A percentile compares a stretch with the other conserved stretches of the same genome.
These are phyloP conservation scores for Phyllosticta ampelicida DNA, from an alignment of 2,329 filamentous ascomycete species.

Conservation along the genomic window DNA sequence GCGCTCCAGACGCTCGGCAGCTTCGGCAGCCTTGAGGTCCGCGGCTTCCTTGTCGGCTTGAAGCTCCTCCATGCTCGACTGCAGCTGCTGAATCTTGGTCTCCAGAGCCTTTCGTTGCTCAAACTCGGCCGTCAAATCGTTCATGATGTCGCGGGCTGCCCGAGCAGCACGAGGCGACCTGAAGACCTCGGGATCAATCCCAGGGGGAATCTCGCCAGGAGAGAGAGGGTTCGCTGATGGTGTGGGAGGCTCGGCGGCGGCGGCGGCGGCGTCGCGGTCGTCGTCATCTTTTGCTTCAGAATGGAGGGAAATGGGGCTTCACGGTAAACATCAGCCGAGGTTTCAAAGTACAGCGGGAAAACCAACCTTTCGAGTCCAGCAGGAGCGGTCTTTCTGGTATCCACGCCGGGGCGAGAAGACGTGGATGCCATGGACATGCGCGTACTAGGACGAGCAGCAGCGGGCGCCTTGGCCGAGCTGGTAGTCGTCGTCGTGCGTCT, in stretches of 20 bases:
- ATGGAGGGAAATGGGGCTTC: not conserved
- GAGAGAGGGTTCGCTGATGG: not conserved
- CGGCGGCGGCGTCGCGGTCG: not conserved
- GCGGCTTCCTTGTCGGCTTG: conserved; percentile 9
- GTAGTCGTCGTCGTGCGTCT: not conserved
- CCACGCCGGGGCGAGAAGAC: not conserved
- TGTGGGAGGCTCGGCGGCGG: not conserved
- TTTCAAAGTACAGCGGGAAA: not conserved
- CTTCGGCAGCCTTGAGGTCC: conserved; percentile 6
- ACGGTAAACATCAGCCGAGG: not conserved
- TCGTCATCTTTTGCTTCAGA: conserved; percentile 1
- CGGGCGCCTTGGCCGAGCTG: not conserved
- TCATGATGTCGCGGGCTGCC: conserved; percentile 7
- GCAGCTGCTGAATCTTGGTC: conserved; percentile 7
- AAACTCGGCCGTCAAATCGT: conserved; percentile 8
- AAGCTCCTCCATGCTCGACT: conserved; percentile 7
- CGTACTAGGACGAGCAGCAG: conserved; percentile 6
- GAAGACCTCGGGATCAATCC: not conserved
- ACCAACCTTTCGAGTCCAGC: conserved; percentile 4
- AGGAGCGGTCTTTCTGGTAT: conserved; percentile 1
- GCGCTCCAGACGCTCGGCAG: conserved; percentile 2
- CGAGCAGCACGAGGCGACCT: conserved; percentile 8
- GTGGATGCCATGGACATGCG: not conserved
- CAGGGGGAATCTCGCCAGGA: not conserved
- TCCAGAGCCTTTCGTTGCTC: conserved; percentile 10